phyloP scores from a whole-genome alignment of 345 rosid species.

The Gossypium herbaceum region DNA sequence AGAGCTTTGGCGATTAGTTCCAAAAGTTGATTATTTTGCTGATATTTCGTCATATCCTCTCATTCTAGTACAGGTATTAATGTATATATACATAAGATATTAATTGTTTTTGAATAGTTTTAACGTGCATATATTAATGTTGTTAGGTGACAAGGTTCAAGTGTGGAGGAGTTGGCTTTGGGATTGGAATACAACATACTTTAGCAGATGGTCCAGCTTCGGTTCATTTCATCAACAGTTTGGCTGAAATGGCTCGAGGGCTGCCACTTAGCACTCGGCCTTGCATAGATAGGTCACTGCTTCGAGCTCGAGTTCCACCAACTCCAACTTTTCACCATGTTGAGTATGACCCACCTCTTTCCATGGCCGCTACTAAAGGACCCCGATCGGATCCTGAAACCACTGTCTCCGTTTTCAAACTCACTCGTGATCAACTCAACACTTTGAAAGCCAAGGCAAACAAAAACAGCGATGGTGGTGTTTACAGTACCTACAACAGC shows the following conservation, averaged over 20 bases:
- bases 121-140: neutral
- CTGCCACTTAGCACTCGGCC: slow-evolving; percentile 10
- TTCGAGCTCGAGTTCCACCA: slow-evolving; percentile 18
- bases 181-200: slow-evolving; percentile 22
- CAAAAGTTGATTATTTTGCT: slow-evolving; percentile 17
- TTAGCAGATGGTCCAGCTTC: slow-evolving; percentile 27
- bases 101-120: neutral
- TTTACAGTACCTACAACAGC: slow-evolving; percentile 14
- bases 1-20: slow-evolving; percentile 21
- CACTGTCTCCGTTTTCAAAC: neutral
- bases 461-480: neutral
- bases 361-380: neutral
- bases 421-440: slow-evolving; percentile 11
- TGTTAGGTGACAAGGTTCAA: slow-evolving; percentile 30
- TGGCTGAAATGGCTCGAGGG: slow-evolving; percentile 32
- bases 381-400: neutral
- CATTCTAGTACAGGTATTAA: slow-evolving; percentile 18
- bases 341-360: slow-evolving; percentile 20
- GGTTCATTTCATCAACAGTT: slow-evolving; percentile 23
- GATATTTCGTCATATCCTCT: slow-evolving; percentile 30
- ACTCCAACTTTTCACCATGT: slow-evolving; percentile 22
- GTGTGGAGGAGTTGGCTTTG: slow-evolving; percentile 33
- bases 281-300: slow-evolving; percentile 16
- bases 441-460: slow-evolving; percentile 18
- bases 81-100: neutral